Evolutionary conservation across 75 land plant genomes (phyloP).

Genomic region (Cupressus sempervirens): DNA sequence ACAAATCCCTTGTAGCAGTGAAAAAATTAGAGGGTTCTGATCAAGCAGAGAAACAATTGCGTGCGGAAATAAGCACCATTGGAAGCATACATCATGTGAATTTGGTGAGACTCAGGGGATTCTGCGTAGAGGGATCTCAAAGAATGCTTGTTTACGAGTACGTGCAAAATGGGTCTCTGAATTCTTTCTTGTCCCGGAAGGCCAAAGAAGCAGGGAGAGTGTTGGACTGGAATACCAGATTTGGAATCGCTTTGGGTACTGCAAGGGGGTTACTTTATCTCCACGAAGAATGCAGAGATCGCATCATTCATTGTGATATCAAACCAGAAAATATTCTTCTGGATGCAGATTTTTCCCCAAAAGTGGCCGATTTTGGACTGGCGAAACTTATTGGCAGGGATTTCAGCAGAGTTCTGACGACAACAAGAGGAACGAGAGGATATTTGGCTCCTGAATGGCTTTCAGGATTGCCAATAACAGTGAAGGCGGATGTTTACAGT

Average conservation of each 20-base stretch:
- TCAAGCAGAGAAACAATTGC: conserved; percentile 82
- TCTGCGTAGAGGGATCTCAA: conserved; percentile 34
- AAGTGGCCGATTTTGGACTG: conserved; percentile 65
- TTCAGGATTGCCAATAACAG: conserved; percentile 41
- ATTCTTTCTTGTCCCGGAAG: conserved; percentile 36
- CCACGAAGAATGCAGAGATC: conserved; percentile 56
- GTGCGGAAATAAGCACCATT: conserved; percentile 73
- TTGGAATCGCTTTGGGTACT: conserved; percentile 53
- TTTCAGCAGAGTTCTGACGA: conserved; percentile 46
- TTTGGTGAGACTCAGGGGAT: conserved; percentile 71
- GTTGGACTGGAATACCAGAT: conserved; percentile 49
- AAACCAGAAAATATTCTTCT: conserved; percentile 80
- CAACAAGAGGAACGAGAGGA: conserved; percentile 61
- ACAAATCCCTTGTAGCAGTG: conserved; percentile 55
- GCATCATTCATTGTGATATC: conserved; percentile 66
- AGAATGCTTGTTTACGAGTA: conserved; percentile 34
- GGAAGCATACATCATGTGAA: conserved; percentile 85
- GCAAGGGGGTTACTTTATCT: conserved; percentile 65
- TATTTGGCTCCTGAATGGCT: conserved; percentile 81
- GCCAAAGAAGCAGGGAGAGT: background rate
- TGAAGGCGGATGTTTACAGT: conserved; percentile 68
- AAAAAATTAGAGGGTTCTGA: conserved; percentile 64
- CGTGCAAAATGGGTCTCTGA: conserved; percentile 34
- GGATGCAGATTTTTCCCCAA: conserved; percentile 46
- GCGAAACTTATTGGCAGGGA: conserved; percentile 56